Conservation (phyloP, 2,329 filamentous ascomycete genomes). For the Alternaria arbusti region DNA sequence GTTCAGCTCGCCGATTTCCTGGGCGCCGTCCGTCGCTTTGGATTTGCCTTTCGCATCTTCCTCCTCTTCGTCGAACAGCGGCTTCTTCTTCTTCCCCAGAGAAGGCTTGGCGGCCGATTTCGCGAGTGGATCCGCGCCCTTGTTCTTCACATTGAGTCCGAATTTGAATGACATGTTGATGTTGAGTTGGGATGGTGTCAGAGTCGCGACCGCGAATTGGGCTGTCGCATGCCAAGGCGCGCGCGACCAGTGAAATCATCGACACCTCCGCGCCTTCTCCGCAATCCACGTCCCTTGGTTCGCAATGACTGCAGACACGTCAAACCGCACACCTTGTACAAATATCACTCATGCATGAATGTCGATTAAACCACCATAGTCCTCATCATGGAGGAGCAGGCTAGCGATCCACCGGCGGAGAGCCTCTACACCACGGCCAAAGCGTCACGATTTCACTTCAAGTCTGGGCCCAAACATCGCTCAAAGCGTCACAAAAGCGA, state of each 20-base stretch:
- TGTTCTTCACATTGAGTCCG: constrained; percentile 68
- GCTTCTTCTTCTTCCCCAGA: constrained; percentile 37
- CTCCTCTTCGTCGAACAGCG: constrained; percentile 63
- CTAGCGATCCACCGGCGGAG: constrained; percentile 25
- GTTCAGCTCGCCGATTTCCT: constrained; percentile 65
- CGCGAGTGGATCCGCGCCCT: constrained; percentile 40
- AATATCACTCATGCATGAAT: constrained; percentile 24
- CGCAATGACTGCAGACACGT: constrained; percentile 1
- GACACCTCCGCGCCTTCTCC: constrained; percentile 33
- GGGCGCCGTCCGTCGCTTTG: constrained; percentile 50
- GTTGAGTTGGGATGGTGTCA: constrained; percentile 7
- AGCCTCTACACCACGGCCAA: constrained; percentile 35
- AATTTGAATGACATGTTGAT: constrained; percentile 55
- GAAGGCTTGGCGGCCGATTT: constrained; percentile 28
- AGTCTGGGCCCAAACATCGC: constrained; percentile 33
- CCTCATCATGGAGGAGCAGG: constrained; percentile 38
- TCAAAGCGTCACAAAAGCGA: constrained; percentile 24
- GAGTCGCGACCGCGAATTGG: constrained; percentile 2
- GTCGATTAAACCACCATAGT: constrained; percentile 9
- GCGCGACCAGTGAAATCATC: constrained; percentile 36
- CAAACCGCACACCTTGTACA: not conserved
- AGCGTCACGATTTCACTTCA: constrained; percentile 50
- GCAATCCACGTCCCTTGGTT: constrained; percentile 11
- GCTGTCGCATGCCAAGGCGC: constrained; percentile 26
- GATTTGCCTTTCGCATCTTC: constrained; percentile 54